Evolutionary conservation across 495 filamentous ascomycete genomes (phyloP).

Genomic region (Eremomyces bilateralis): DNA sequence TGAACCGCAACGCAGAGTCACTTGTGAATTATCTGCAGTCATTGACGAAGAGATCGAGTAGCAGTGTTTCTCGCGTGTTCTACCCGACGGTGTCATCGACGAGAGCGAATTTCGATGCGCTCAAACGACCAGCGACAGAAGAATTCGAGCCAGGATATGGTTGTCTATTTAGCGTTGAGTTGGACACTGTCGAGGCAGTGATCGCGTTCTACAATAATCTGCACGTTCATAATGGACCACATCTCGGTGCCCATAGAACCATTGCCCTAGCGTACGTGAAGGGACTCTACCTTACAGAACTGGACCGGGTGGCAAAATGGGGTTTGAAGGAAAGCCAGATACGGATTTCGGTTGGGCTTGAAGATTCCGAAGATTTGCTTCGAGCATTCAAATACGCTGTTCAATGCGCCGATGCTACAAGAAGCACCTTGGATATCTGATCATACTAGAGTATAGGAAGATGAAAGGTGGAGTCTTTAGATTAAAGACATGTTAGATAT

Average conservation of each 20-base stretch:
- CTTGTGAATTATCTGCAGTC: conserved; percentile 19
- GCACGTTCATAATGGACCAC: conserved; percentile 23
- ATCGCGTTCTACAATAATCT: conserved; percentile 23
- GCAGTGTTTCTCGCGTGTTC: not conserved
- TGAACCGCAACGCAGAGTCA: conserved; percentile 23
- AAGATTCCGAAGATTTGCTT: not conserved
- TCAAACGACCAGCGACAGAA: conserved; percentile 17
- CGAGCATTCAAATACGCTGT: not conserved
- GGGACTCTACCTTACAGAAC: conserved; percentile 16
- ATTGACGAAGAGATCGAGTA: not conserved
- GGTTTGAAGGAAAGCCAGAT: not conserved
- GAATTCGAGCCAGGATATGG: conserved; percentile 20
- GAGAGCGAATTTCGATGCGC: conserved; percentile 15
- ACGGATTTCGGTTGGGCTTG: not conserved
- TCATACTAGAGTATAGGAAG: too few relatives aligned
- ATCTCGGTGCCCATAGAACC: conserved; percentile 27
- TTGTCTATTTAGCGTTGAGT: conserved; percentile 22
- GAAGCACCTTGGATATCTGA: too few relatives aligned
- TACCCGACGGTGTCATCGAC: conserved; percentile 3
- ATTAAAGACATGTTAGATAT: too few relatives aligned
- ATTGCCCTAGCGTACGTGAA: conserved; percentile 22
- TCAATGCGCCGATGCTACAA: not conserved
- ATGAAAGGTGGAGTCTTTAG: too few relatives aligned
- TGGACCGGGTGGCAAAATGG: conserved; percentile 1
- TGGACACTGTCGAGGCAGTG: conserved; percentile 14